Evolutionary conservation across 768 basidiomycete genomes (phyloP), one percentile per base, ranked within the genome.

Genomic region (Lentinus tigrinus): DNA sequence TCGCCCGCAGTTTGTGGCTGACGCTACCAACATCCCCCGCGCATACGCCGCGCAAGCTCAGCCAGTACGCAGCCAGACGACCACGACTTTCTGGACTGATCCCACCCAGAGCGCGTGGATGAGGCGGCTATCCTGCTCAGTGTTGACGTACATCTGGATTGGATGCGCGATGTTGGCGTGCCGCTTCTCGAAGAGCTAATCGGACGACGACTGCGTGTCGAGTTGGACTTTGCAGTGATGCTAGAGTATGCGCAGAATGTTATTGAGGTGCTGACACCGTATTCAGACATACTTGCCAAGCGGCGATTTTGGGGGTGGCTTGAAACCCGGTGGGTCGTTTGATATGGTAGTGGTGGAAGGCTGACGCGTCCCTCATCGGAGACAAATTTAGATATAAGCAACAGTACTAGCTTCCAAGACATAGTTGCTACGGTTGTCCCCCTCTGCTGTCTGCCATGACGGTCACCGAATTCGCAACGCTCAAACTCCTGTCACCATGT

Each of bases 391-490:
- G 14, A 7, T 9, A 42, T 1, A 2, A 42, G 6, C 17, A 42
- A 16, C 21, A 23, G 40, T 31, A 42, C 6, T 39, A 27, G 26
- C n/a, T 16, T 14, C 26, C 26, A 16, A 19, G 24, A 37, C 27
- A 50, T 28, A n/a, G n/a, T n/a, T n/a, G n/a, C n/a, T n/a, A n/a
- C n/a, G n/a, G n/a, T n/a, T n/a, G n/a, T n/a, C n/a, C 34, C 4
- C 16, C n/a, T 24, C 55, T 24, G 3, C 34, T 9, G 4, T 19
- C 44, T 39, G 48, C 44, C 47, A 79, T 81, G 79, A 60, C 78
- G 8, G 70, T 81, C 57, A 79, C 76, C 36, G 80, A 81, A 68
- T 70, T 78, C 31, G 74, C 73, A 21, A 72, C 66, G 50, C 67
- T 82, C 43, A 66, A 65, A 19, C 65, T 80, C 54, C 61, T 70